Base-by-base conservation (phyloP, 345 rosid genomes). In the Jatropha curcas region DNA sequence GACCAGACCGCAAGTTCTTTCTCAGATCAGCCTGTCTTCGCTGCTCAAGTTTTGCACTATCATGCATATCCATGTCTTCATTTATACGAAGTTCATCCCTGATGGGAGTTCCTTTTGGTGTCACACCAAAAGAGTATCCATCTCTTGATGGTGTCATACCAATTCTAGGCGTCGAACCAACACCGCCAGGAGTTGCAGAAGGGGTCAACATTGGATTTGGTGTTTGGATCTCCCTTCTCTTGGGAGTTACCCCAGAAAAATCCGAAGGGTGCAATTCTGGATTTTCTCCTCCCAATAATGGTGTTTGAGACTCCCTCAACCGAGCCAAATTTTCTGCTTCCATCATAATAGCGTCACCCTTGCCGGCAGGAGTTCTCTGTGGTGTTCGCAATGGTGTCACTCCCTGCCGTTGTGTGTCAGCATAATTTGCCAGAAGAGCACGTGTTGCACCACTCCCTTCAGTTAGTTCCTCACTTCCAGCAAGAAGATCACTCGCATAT, bases 201-300 rank as follows among this genome's bases (percentile, higher is more conserved):
- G 99, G 98, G 73, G 99, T 93, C 73, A 89, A 76, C 87, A 96
- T 82, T 17, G 91, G 93, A 68, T 96, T 93, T 65, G 99, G 99
- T 2, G 99, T 96, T 81, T 91, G 96, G 66, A 90, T 84, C 73
- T 93, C 97, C 70, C 76, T 88, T 74, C 82, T 96, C 85, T 81
- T 93, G 24, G 98, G 99, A 67, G 99, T 96, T 74, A 96, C 98
- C 69, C 99, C 99, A 0, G 99, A 90, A 77, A 96, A 96, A 79
- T 96, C 99, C 61, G 99, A 96, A 81, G 98, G 98, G 78, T 96
- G 99, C 86, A 96, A 82, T 71, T 96, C 98, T 58, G 99, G 99
- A 76, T 96, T 96, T 43, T 96, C 96, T 58, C 99, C 99, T 53
- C 99, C 99, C 30, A 96, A 77, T 69, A 96, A 82, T 73, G 99